Percentiles rank a stretch among this genome's conserved stretches.
phyloP scores from a whole-genome alignment of 129 eudicot species.

The Gnaphalium uliginosum region DNA sequence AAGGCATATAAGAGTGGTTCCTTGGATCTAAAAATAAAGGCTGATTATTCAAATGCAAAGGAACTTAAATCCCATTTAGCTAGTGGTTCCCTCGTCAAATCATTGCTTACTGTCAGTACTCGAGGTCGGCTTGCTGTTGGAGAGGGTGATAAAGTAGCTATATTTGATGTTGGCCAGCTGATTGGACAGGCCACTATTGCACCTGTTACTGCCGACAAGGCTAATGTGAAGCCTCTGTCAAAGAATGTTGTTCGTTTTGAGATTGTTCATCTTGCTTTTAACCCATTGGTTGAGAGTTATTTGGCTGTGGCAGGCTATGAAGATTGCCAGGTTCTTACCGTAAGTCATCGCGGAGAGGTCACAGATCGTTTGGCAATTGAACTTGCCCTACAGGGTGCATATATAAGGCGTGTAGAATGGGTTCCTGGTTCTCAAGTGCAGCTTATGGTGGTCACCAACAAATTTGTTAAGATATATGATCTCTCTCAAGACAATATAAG shows the following conservation, averaged over 20 bases:
- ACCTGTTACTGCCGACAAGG: constrained; percentile 96
- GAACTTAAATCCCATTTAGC: constrained; percentile 87
- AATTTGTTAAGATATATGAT: constrained; percentile 88
- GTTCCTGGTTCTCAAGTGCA: constrained; percentile 98
- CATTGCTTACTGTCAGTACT: constrained; percentile 84
- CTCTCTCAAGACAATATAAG: constrained; percentile 91
- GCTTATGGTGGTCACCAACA: constrained; percentile 94
- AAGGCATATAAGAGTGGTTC: constrained; percentile 99
- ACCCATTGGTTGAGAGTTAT: constrained; percentile 82
- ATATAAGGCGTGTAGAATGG: constrained; percentile 87
- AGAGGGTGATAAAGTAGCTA: constrained; percentile 97
- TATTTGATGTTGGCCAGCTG: constrained; percentile 95
- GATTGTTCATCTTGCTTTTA: constrained; percentile 86
- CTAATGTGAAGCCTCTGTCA: constrained; percentile 96
- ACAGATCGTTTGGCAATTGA: constrained; percentile 94
- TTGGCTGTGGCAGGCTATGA: constrained; percentile 97
- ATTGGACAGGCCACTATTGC: constrained; percentile 95
- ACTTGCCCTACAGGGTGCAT: constrained; percentile 96
- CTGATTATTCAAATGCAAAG: constrained; percentile 91
- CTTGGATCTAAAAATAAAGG: constrained; percentile 85
- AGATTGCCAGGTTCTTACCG: constrained; percentile 97
- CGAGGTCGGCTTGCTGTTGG: constrained; percentile 98
- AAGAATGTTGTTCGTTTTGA: constrained; percentile 96
- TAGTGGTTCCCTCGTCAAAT: constrained; percentile 91
- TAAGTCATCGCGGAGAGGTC: constrained; percentile 97